phyloP scores from a whole-genome alignment of 768 basidiomycete genomes.

The Pisolithus albus region DNA sequence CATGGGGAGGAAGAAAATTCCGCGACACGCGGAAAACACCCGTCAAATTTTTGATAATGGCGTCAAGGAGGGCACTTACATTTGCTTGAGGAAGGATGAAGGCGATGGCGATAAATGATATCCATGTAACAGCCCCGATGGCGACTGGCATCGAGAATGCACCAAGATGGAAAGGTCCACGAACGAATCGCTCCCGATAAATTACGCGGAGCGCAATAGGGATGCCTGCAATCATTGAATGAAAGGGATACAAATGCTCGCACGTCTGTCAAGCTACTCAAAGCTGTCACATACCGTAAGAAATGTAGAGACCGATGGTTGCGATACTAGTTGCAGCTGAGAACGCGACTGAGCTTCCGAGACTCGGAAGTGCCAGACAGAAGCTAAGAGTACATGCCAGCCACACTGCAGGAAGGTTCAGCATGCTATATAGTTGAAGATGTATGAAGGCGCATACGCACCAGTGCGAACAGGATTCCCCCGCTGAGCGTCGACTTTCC shows the following conservation, averaged over 20 bases:
- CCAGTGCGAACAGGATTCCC: slow-evolving; percentile 66
- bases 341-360: slow-evolving; percentile 69
- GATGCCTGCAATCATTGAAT: slow-evolving; percentile 35
- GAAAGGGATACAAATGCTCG: not conserved
- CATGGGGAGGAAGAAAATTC: not conserved
- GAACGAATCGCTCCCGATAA: slow-evolving; percentile 50
- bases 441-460: slow-evolving; percentile 15
- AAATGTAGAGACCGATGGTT: slow-evolving; percentile 71
- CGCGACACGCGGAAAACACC: no score
- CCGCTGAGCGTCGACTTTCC: slow-evolving; percentile 50
- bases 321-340: slow-evolving; percentile 51
- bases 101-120: slow-evolving; percentile 61
- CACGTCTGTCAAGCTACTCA: not conserved
- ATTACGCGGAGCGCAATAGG: slow-evolving; percentile 65
- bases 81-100: slow-evolving; percentile 70
- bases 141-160: slow-evolving; percentile 55
- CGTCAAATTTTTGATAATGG: not conserved
- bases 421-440: not conserved
- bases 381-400: slow-evolving; percentile 72
- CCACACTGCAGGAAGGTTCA: slow-evolving; percentile 46
- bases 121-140: slow-evolving; percentile 56
- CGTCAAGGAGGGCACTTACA: slow-evolving; percentile 26
- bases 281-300: slow-evolving; percentile 44
- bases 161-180: slow-evolving; percentile 71
- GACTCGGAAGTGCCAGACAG: slow-evolving; percentile 63